Conservation (phyloP, 805 yeast genomes). For the Saccharomycopsis amapae region DNA sequence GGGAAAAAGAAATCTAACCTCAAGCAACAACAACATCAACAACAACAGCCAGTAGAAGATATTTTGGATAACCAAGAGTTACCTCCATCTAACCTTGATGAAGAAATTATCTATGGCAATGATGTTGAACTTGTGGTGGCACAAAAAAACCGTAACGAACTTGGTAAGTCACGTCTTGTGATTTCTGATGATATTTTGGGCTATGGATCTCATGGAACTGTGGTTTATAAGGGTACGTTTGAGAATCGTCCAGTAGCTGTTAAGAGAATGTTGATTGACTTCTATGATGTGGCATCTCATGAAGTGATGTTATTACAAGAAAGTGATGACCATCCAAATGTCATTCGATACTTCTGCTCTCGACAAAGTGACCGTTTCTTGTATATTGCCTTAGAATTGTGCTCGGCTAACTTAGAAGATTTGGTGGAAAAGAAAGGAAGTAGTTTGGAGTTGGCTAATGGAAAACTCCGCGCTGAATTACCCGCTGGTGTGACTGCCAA, state of each 20-base stretch:
- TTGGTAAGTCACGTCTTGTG: constrained; percentile 39
- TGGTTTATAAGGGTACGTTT: constrained; percentile 83
- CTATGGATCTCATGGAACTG: constrained; percentile 95
- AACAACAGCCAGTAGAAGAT: no score
- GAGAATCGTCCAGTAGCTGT: constrained; percentile 95
- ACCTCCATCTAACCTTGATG: constrained; percentile 13
- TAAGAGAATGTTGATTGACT: constrained; percentile 86
- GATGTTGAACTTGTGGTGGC: constrained; percentile 17
- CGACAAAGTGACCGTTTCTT: constrained; percentile 81
- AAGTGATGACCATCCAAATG: constrained; percentile 95
- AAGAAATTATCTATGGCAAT: constrained; percentile 15
- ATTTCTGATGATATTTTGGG: constrained; percentile 78
- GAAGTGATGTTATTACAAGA: constrained; percentile 85
- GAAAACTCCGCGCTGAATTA: neutral
- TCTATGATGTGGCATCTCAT: constrained; percentile 88
- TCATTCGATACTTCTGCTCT: constrained; percentile 88
- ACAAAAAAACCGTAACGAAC: constrained; percentile 27
- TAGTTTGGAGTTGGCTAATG: neutral
- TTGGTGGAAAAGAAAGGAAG: constrained; percentile 57
- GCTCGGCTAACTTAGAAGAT: constrained; percentile 85
- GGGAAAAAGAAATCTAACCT: constrained; percentile 30
- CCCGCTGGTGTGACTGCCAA: neutral
- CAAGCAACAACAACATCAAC: constrained; percentile 1
- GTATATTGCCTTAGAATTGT: constrained; percentile 88
- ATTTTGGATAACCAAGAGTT: neutral